These are phyloP conservation scores for Diplodia seriata DNA, from an alignment of 2,329 filamentous ascomycete genomes.

Conservation along the genomic window DNA sequence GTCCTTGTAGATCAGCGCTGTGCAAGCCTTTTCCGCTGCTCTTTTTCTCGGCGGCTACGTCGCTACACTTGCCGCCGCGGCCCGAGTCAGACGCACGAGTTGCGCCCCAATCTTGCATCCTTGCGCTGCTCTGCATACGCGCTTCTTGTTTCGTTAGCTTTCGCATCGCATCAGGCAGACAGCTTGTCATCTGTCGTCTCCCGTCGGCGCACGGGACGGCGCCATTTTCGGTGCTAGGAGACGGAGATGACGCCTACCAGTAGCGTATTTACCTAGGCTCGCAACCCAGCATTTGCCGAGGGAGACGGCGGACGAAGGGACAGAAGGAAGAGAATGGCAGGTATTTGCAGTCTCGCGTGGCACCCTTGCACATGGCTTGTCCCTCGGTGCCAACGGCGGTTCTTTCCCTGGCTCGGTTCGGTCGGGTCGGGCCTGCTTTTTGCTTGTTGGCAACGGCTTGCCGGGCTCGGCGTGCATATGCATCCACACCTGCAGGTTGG, in stretches of 20 bases:
- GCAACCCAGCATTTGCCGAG: constrained; percentile 8
- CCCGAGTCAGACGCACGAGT: background rate
- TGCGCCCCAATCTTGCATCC: constrained; percentile 3
- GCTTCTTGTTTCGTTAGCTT: background rate
- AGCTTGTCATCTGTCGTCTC: constrained; percentile 7
- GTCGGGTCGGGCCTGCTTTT: constrained; percentile 28
- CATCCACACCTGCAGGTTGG: background rate
- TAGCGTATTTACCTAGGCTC: background rate
- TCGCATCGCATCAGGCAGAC: constrained; percentile 15
- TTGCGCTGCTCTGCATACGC: background rate
- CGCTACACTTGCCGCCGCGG: constrained; percentile 17
- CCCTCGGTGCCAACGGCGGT: background rate
- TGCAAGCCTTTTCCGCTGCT: constrained; percentile 6
- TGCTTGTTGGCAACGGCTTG: background rate
- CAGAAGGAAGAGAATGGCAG: background rate
- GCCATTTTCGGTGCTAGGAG: background rate
- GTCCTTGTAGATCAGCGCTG: constrained; percentile 22
- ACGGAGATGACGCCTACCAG: background rate
- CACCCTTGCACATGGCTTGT: constrained; percentile 15
- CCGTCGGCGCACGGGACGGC: background rate
- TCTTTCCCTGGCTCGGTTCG: constrained; percentile 15
- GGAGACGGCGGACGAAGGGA: background rate
- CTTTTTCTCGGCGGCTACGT: constrained; percentile 13
- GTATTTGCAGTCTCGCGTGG: constrained; percentile 4
- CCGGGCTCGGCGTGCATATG: background rate